A percentile compares a stretch with the other conserved stretches of the same genome.
phyloP scores from a whole-genome alignment of 2,329 filamentous ascomycete genomes.

The Botrytis elliptica region DNA sequence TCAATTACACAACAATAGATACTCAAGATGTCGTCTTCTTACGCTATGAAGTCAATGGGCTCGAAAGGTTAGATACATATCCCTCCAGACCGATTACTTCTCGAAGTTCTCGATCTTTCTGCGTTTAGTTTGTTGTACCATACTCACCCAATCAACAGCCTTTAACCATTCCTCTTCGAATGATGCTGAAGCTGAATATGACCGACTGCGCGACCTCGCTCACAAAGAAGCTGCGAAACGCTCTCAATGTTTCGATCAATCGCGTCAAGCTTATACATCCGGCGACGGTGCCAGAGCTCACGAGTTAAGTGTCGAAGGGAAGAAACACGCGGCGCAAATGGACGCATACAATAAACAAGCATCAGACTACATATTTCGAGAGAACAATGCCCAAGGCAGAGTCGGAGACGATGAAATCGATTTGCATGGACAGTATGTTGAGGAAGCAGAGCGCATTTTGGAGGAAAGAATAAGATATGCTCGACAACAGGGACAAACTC shows the following conservation, averaged over 20 bases:
- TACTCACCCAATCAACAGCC: conserved; percentile 48
- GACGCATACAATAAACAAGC: conserved; percentile 89
- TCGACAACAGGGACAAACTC: conserved; percentile 84
- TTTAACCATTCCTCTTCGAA: conserved; percentile 70
- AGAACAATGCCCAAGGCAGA: conserved; percentile 79
- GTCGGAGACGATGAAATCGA: conserved; percentile 83
- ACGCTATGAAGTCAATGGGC: conserved; percentile 45
- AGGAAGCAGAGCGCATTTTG: conserved; percentile 90
- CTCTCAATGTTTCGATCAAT: conserved; percentile 69
- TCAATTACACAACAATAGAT: not conserved
- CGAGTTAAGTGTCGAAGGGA: conserved; percentile 79
- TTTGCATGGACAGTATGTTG: conserved; percentile 86
- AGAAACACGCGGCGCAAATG: conserved; percentile 79
- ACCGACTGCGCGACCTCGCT: conserved; percentile 81
- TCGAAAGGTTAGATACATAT: conserved; percentile 38
- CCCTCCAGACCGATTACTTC: not conserved
- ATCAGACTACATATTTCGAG: conserved; percentile 89
- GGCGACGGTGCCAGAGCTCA: conserved; percentile 82
- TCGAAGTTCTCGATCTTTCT: not conserved
- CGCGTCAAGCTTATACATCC: conserved; percentile 74
- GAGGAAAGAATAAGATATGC: conserved; percentile 88
- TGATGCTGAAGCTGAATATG: conserved; percentile 81
- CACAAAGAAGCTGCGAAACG: conserved; percentile 78
- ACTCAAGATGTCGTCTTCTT: conserved; percentile 51
- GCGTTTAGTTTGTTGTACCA: not conserved